Conservation (phyloP, 306 rosid species). For the Vigna reflexopilosa region DNA sequence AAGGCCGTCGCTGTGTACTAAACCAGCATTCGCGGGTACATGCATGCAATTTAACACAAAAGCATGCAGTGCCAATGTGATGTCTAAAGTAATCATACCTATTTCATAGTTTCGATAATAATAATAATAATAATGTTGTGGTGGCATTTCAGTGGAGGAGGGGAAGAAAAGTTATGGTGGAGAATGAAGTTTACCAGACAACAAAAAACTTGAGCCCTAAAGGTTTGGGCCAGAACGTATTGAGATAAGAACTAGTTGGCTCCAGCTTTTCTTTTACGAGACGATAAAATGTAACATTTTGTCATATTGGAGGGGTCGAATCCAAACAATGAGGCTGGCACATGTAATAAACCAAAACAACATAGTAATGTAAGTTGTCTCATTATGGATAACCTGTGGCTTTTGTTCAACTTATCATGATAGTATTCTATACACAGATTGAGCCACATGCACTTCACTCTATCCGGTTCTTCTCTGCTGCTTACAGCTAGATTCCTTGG, state of each 20-base stretch:
- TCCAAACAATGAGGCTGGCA: slow-evolving; percentile 27
- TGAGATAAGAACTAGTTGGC: slow-evolving; percentile 44
- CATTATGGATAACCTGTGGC: slow-evolving; percentile 42
- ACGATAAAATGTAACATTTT: slow-evolving; percentile 34
- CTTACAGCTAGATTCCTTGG: slow-evolving; percentile 1
- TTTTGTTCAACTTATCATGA: slow-evolving; percentile 33
- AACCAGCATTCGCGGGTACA: not conserved
- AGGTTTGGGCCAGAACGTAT: not conserved
- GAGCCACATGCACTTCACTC: slow-evolving; percentile 35
- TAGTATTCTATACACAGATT: not conserved
- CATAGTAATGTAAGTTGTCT: slow-evolving; percentile 35
- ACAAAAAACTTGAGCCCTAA: not conserved
- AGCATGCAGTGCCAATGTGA: not conserved
- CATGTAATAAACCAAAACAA: slow-evolving; percentile 45
- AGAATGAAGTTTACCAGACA: slow-evolving; percentile 8
- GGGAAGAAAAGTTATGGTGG: slow-evolving; percentile 1
- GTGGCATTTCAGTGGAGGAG: slow-evolving; percentile 9
- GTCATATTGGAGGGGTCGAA: slow-evolving; percentile 40
- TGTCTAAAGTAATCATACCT: not conserved
- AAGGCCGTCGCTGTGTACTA: not conserved
- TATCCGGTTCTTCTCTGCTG: slow-evolving; percentile 35
- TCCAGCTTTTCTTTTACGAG: slow-evolving; percentile 33
- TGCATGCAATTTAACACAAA: not conserved
- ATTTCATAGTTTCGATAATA: not conserved
- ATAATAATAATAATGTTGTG: not conserved